Evolutionary conservation across 2,329 filamentous ascomycete genomes (phyloP).

Genomic region (Coleophoma cylindrospora): DNA sequence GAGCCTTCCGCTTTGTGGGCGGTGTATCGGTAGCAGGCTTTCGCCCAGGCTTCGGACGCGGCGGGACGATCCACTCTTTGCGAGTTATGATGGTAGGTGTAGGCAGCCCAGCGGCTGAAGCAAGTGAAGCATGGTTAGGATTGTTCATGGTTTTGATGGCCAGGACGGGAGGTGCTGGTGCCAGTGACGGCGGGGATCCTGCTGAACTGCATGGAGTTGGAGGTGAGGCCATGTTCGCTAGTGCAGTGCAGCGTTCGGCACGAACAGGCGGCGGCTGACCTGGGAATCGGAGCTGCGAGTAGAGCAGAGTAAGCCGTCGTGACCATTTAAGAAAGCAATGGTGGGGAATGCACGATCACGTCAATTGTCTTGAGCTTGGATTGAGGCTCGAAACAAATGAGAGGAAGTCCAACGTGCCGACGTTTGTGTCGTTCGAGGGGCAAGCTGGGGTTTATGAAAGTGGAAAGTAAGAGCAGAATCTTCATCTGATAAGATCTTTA

Average conservation of each 20-base stretch:
- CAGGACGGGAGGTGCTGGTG: conserved; percentile 26
- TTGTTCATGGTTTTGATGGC: conserved; percentile 26
- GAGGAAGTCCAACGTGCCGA: too few relatives aligned
- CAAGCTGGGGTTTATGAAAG: too few relatives aligned
- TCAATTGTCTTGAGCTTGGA: too few relatives aligned
- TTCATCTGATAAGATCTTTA: too few relatives aligned
- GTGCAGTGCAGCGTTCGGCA: neutral
- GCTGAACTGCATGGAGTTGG: conserved; percentile 32
- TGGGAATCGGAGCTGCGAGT: too few relatives aligned
- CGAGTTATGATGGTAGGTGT: conserved; percentile 57
- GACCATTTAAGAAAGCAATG: too few relatives aligned
- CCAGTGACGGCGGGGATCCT: conserved; percentile 27
- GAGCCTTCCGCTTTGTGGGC: conserved; percentile 87
- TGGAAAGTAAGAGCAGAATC: too few relatives aligned
- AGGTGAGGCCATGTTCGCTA: conserved; percentile 29
- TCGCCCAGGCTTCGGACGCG: conserved; percentile 81
- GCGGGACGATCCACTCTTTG: conserved; percentile 82
- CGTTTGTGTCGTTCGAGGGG: too few relatives aligned
- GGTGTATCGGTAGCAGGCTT: conserved; percentile 93
- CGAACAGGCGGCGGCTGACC: too few relatives aligned
- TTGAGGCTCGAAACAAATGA: too few relatives aligned
- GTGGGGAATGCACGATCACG: too few relatives aligned
- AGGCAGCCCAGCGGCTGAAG: conserved; percentile 26
- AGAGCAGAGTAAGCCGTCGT: too few relatives aligned
- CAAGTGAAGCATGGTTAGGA: conserved; percentile 14